Evolutionary conservation across 2,329 filamentous ascomycete species (phyloP), one percentile per base, ranked within the genome.

Genomic region (Diaporthe sp.): DNA sequence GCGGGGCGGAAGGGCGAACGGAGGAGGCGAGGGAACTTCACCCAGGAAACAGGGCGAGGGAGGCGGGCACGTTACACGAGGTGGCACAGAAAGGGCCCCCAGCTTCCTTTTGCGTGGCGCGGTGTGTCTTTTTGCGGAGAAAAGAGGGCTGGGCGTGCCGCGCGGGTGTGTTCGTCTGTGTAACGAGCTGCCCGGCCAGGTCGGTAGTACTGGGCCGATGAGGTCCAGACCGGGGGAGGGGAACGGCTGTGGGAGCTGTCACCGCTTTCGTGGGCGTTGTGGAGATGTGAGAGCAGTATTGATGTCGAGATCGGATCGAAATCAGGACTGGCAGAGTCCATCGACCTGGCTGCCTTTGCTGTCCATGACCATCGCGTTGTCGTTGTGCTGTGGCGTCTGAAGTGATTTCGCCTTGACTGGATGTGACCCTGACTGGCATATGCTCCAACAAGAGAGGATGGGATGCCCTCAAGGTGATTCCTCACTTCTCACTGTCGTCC

Each of bases 121-220:
- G 39, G 53, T 58, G 25, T 39, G 57, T 44, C 19, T 6, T 49
- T 53, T 25, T 28, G 37, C 25, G 42, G 39, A 42, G n/a, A 65
- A 55, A 25, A 17, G 46, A 70, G 34, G 65, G 65, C 65, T 42
- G 65, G 65, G n/a, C 28, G 44, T 55, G 31, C 65, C 49, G 65
- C 44, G 65, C 65, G 49, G 7, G 65, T 53, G 62, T 67, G 31
- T 15, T 68, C 60, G 15, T 34, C 19, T 65, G 65, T 42, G 34
- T 53, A 31, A 70, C 65, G 28, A 39, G 25, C 49, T 17, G 9
- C 22, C 44, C 37, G 19, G 60, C 13, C 39, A 17, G 60, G 3
- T 31, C n/a, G 60, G 60, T 70, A 34, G 25, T 6, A 70, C 65
- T 17, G 46, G 34, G 65, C 65, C n/a, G 49, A 22, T 17, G 15